Conservation (phyloP, 2,329 filamentous ascomycete species). For the Neopestalotiopsis rosae region DNA sequence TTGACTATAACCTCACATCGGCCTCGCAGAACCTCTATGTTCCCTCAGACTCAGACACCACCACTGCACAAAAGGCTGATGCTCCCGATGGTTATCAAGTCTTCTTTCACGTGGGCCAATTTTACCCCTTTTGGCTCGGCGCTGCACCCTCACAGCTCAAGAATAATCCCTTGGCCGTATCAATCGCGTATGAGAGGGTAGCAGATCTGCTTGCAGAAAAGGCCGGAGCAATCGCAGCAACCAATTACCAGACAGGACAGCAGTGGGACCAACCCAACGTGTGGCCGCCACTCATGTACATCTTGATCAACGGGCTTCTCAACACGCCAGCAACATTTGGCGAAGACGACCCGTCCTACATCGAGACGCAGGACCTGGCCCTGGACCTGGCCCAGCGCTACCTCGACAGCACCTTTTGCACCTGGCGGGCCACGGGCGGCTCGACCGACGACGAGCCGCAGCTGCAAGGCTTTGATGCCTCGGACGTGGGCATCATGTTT, state of each 20-base stretch:
- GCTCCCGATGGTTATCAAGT: slow-evolving; percentile 63
- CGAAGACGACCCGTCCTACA: slow-evolving; percentile 57
- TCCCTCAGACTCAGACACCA: slow-evolving; percentile 52
- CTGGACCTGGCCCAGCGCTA: slow-evolving; percentile 68
- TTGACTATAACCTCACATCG: slow-evolving; percentile 72
- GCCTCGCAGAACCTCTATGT: slow-evolving; percentile 60
- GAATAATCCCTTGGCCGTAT: slow-evolving; percentile 63
- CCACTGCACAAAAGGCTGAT: slow-evolving; percentile 43
- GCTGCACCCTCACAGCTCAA: slow-evolving; percentile 63
- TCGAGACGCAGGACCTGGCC: slow-evolving; percentile 59
- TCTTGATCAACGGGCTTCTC: slow-evolving; percentile 66
- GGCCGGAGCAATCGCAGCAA: slow-evolving; percentile 64
- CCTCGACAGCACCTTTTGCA: slow-evolving; percentile 71
- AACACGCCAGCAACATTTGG: slow-evolving; percentile 64
- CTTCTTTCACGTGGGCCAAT: slow-evolving; percentile 62
- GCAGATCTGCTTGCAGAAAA: slow-evolving; percentile 55
- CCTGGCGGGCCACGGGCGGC: slow-evolving; percentile 71
- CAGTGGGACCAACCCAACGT: slow-evolving; percentile 76
- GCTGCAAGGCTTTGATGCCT: slow-evolving; percentile 49
- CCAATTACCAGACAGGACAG: slow-evolving; percentile 65
- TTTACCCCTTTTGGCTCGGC: slow-evolving; percentile 74
- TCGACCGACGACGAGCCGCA: slow-evolving; percentile 58
- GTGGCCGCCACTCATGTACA: slow-evolving; percentile 71
- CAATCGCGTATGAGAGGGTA: slow-evolving; percentile 59
- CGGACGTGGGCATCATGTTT: slow-evolving; percentile 66